Conservation (phyloP, 176 grass and related monocot species). For the Dactylis glomerata region DNA sequence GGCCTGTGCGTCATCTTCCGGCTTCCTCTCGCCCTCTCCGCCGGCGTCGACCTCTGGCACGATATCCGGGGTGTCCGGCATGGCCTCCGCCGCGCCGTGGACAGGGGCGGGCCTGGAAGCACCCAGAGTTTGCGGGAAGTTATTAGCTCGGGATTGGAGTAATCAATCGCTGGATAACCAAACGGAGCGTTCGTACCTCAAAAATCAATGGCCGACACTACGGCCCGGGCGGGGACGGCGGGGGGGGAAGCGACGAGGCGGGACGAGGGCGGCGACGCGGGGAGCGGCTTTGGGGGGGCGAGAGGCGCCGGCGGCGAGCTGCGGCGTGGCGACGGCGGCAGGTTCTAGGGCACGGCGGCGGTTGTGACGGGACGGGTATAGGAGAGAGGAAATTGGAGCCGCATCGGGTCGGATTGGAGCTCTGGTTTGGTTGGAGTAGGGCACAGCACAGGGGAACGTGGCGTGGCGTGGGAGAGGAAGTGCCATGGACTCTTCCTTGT, state of each 20-base stretch:
- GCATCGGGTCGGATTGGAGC: slow-evolving; percentile 1
- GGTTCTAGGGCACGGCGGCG: slow-evolving; percentile 14
- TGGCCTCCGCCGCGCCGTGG: slow-evolving; percentile 6
- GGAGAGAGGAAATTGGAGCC: background rate
- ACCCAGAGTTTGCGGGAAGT: background rate
- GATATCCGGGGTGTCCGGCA: slow-evolving; percentile 5
- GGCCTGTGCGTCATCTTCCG: background rate
- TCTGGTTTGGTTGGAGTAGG: background rate
- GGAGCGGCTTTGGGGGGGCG: too few species aligned
- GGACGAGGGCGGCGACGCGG: background rate
- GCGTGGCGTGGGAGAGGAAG: background rate
- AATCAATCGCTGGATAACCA: background rate
- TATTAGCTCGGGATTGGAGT: background rate
- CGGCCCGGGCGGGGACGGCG: background rate
- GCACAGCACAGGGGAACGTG: background rate
- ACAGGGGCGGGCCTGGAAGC: background rate
- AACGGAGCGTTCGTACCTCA: background rate
- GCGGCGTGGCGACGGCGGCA: background rate
- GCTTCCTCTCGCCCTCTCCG: slow-evolving; percentile 17
- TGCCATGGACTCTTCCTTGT: background rate
- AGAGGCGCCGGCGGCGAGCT: background rate
- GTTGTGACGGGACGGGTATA: background rate
- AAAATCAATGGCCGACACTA: background rate
- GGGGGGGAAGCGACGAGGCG: background rate
- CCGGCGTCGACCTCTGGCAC: background rate